Base-by-base conservation (phyloP, 352 stramenopile species). In the Phytopythium aichiense region DNA sequence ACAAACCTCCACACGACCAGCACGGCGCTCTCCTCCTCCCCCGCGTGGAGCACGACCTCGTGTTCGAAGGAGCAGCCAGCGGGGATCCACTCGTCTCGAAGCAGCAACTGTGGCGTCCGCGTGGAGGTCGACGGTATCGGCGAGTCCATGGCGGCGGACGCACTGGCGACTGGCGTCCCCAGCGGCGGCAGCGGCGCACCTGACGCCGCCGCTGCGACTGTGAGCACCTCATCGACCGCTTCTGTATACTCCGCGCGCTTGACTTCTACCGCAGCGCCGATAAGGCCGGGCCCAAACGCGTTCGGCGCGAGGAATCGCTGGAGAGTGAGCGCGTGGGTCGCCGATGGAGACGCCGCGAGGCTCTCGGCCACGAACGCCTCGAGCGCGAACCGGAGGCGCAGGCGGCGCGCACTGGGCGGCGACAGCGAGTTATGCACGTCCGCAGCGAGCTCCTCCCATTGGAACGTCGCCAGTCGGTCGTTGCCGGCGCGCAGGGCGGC, bases 1-100 rank as follows among this genome's bases (percentile, higher is more conserved):
- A 45, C 33, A 49, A 76, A 87, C 53, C 74, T 76, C 77, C 74
- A 83, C 23, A 82, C 50, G 48, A 84, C 59, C 11, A 80, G 16
- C 28, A 58, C 58, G 25, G 66, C 65, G n/a, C 15, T 2, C n/a
- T 57, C 43, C 15, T 59, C 56, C 15, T 42, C 57, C 45, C 46
- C 55, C 6, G 6, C 42, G 2, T 15, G 20, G 15, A 77, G 45
- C 48, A 52, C n/a, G 13, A 70, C 35, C 4, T 67, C 48, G 5
- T 70, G 64, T 38, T 75, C 64, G 22, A 75, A 53, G 2, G 42
- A 58, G 64, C 72, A 77, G 23, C 72, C 69, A 12, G 69, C 66
- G 45, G 69, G 46, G 20, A 80, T 58, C 30, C 57, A 61, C 45
- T 69, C 56, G n/a, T 70, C 33, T 35, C 7, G 6, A 59, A 38